Conservation (phyloP, 371 early-diverging fungal genomes). For the Amoeboaphelidium protococcarum region DNA sequence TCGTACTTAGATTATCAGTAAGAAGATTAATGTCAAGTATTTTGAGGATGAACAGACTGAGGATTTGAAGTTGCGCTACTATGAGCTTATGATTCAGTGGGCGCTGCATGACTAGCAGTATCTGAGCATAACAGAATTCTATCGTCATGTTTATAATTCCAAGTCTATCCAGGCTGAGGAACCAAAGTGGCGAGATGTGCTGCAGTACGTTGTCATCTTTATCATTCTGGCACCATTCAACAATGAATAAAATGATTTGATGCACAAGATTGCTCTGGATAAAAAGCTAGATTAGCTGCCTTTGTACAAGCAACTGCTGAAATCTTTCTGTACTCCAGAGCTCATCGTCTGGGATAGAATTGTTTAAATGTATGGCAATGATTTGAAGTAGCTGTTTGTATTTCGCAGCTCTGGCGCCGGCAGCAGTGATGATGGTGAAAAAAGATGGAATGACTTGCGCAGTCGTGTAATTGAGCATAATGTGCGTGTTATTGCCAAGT, state of each 20-base stretch:
- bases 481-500: constrained; percentile 78
- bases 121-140: constrained; percentile 68
- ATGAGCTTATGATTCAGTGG: constrained; percentile 78
- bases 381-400: constrained; percentile 34
- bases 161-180: constrained; percentile 47
- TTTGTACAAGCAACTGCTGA: constrained; percentile 44
- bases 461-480: constrained; percentile 89
- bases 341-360: constrained; percentile 80
- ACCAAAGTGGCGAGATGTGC: constrained; percentile 40
- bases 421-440: constrained; percentile 39
- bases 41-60: constrained; percentile 54
- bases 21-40: constrained; percentile 74
- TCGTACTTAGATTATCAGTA: constrained; percentile 68
- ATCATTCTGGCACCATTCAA: constrained; percentile 64
- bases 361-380: constrained; percentile 48
- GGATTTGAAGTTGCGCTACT: constrained; percentile 82
- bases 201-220: constrained; percentile 53
- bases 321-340: constrained; percentile 67
- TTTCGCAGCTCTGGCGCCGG: constrained; percentile 40
- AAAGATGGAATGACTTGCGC: constrained; percentile 57
- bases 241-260: constrained; percentile 79
- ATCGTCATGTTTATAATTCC: constrained; percentile 63
- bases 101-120: constrained; percentile 69
- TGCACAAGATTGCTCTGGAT: constrained; percentile 54
- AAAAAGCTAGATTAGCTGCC: constrained; percentile 40